These are phyloP conservation scores for Zygosaccharomyces sapae DNA, from an alignment of 1,139 yeast species.

Conservation along the genomic window DNA sequence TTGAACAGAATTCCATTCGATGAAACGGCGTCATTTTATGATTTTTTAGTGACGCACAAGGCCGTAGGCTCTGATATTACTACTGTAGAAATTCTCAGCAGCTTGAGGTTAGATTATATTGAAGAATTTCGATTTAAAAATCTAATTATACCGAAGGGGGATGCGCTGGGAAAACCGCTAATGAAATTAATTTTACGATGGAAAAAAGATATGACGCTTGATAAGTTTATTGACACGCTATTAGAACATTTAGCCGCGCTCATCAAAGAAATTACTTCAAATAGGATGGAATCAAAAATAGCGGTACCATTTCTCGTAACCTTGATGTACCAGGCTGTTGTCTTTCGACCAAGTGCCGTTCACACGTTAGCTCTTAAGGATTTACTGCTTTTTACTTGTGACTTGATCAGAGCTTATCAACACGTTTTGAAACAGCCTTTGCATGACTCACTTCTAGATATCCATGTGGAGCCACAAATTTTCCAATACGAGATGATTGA, in stretches of 20 bases:
- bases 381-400: conserved; percentile 25
- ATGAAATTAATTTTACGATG: conserved; percentile 18
- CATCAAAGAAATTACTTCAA: conserved; percentile 28
- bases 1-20: conserved; percentile 29
- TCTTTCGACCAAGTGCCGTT: conserved; percentile 57
- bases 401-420: conserved; percentile 28
- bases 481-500: conserved; percentile 44
- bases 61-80: conserved; percentile 50
- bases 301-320: conserved; percentile 53
- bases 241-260: conserved; percentile 40
- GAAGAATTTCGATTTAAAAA: conserved; percentile 36
- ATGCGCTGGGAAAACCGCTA: conserved; percentile 33
- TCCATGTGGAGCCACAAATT: conserved; percentile 28
- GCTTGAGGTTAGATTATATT: conserved; percentile 41
- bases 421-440: conserved; percentile 28
- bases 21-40: conserved; percentile 42
- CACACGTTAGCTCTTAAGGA: conserved; percentile 36
- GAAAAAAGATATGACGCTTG: conserved; percentile 24
- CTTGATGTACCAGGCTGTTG: conserved; percentile 49
- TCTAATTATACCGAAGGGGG: conserved; percentile 35
- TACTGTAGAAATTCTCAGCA: conserved; percentile 48
- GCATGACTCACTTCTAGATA: conserved; percentile 19
- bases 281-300: conserved; percentile 29
- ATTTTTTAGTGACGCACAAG: conserved; percentile 37
- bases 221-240: conserved; percentile 33